Evolutionary conservation across 1,284 basidiomycete species (phyloP), one percentile per base, ranked within the genome.

Genomic region (Nidula niveotomentosa): DNA sequence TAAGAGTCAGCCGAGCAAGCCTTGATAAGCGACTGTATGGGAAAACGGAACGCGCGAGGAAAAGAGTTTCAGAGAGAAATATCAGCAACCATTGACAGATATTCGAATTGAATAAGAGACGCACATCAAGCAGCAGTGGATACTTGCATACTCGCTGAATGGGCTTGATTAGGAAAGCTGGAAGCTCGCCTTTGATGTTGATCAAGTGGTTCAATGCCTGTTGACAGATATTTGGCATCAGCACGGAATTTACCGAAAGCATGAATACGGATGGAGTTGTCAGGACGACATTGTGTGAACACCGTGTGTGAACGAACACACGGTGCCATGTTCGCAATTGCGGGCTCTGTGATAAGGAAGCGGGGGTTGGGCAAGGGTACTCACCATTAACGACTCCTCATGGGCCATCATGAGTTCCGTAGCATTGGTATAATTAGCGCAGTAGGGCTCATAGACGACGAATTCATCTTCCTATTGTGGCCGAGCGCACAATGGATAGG

Each of bases 361-460:
- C 43, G 52, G 56, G 52, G 60, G 53, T 59, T 48, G 53, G 30
- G 51, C 52, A 53, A 53, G 56, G 53, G 39, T 8, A 84, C 91
- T 73, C 68, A 95, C 93, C 71, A 84, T 77, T 48, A 97, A 80
- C 63, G 89, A 90, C 63, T 89, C 85, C 71, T 93, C 92, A 67
- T 94, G 90, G 56, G 86, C 85, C 53, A 94, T 83, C 78, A 96
- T 88, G 46, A 96, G 82, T 53, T 94, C 88, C 68, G 91, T 85
- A 49, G 94, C 90, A 68, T 90, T 86, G 41, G 90, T 91, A 73
- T 96, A 96, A 74, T 99, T 98, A 47, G 94, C 94, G 72, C 96
- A 99, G 71, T 98, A 99, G 4, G 96, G 95, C 67, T 97, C 95
- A 73, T 99, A 99, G 39, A 94, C 92, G 48, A 86, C 83, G 68